Base-by-base conservation (phyloP, 192 early-diverging fungal genomes). In the Linnemannia exigua region DNA sequence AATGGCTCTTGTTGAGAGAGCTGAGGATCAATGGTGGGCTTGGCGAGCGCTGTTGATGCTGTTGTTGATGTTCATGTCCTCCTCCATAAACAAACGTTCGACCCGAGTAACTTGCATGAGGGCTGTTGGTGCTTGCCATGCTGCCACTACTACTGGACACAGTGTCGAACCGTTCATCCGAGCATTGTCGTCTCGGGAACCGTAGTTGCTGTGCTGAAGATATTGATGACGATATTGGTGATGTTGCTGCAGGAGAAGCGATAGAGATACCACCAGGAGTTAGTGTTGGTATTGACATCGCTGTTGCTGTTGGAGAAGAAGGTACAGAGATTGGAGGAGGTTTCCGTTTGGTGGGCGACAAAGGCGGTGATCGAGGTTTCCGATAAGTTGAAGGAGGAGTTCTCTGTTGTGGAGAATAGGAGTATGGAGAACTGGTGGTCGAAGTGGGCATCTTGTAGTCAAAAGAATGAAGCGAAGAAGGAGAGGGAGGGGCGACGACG, bases 1-100 rank as follows among this genome's bases (percentile, higher is more conserved):
- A 31, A n/a, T 28, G 44, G 33, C 36, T 61, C 25, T 61, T 31
- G 7, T 46, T 35, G 17, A 79, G 37, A 0, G 77, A 63, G 3
- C 52, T 67, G 15, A 79, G 36, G 19, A 79, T 79, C 3, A 79
- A 46, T 9, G 77, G 77, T 38, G 77, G 70, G 66, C 70, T 79
- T 8, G 77, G 70, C 5, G 70, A 31, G 1, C 69, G 12, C 28
- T 31, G 77, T 79, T n/a, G 36, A n/a, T 37, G 51, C 2, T 20
- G 70, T 8, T 66, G 70, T 38, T 25, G 77, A 58, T 63, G 58
- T 14, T 63, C 58, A 22, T 63, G 31, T 15, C 28, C 58, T 2
- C 11, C 5, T 28, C 58, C 28, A 25, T 63, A 31, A 15, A n/a
- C 58, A 22, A 63, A 63, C 12, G 58, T 33, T n/a, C 25, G 58